Conservation (phyloP, 192 early-diverging fungal species). For the Coemansia sp. region DNA sequence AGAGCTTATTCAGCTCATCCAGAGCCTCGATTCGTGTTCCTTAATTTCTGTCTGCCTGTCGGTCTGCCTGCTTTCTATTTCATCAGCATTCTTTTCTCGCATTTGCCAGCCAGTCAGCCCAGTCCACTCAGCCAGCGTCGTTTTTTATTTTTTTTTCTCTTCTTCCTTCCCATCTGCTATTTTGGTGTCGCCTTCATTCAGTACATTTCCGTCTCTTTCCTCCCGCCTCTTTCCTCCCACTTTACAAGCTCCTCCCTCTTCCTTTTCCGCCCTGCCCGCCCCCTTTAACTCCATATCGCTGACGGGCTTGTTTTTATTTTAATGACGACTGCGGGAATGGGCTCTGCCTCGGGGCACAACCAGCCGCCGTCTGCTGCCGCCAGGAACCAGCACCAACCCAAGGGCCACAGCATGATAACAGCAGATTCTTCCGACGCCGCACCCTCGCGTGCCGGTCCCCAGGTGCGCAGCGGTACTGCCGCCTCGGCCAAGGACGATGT, state of each 20-base stretch:
- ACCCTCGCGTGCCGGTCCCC: background rate
- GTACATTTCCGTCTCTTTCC: background rate
- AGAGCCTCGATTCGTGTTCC: too few species aligned
- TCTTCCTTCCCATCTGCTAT: background rate
- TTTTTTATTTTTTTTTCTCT: background rate
- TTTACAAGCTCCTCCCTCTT: background rate
- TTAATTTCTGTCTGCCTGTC: too few species aligned
- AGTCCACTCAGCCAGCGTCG: background rate
- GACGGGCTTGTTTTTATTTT: too few species aligned
- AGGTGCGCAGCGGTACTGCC: background rate
- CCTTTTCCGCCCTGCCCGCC: background rate
- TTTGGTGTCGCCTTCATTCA: background rate
- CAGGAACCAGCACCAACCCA: constrained; percentile 12
- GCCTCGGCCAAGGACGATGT: background rate
- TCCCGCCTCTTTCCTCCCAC: background rate
- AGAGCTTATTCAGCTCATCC: too few species aligned
- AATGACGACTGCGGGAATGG: constrained; percentile 29
- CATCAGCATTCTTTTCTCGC: too few species aligned
- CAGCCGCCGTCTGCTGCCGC: background rate
- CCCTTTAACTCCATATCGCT: background rate
- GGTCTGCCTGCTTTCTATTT: too few species aligned
- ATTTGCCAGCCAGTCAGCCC: too few species aligned
- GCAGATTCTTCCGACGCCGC: background rate
- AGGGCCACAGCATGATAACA: constrained; percentile 34
- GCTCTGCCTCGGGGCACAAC: background rate